Evolutionary conservation across 495 filamentous ascomycete species (phyloP), one percentile per base, ranked within the genome.

Genomic region (Tuber melanosporum): DNA sequence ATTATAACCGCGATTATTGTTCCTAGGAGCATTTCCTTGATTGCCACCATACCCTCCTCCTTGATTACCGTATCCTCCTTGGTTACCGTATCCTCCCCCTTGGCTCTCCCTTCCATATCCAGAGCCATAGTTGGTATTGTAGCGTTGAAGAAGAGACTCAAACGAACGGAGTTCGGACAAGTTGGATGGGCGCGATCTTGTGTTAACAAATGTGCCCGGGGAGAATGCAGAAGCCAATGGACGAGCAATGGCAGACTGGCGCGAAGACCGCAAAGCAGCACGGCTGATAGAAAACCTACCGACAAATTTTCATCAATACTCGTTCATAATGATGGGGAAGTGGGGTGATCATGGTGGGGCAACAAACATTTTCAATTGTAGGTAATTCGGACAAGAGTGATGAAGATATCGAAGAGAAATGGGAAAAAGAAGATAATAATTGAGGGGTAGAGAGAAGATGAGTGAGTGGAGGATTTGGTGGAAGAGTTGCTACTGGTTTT

Each of bases 271-370:
- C 47, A 79, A 66, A 32, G 81, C 78, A 49, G 82, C 66, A 43
- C 81, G 81, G 66, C 81, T 81, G 75, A 83, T 78, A 80, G 81
- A 81, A 47, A 83, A 83, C 81, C 81, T 83, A 42, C 43, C 39
- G 14, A 49, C 52, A 70, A n/a, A 32, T 57, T 71, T 45, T 36
- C 57, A 66, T 66, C 57, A 66, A 36, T 66, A 36, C 57, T 0
- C 7, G n/a, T 14, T 36, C 57, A 66, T 36, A 66, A 32, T 47
- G 10, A 73, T 80, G 22, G 69, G 41, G 39, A 70, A 43, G 74
- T 46, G 42, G 19, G 43, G 41, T 43, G 41, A 73, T 32, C 17
- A 46, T 41, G 26, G 36, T 71, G 71, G 74, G 71, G 70, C 71
- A 80, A 76, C 78, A 73, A 79, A 80, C 78, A 80, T 80, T 80